Conservation (phyloP, 306 rosid species). For the Potentilla sterilis region DNA sequence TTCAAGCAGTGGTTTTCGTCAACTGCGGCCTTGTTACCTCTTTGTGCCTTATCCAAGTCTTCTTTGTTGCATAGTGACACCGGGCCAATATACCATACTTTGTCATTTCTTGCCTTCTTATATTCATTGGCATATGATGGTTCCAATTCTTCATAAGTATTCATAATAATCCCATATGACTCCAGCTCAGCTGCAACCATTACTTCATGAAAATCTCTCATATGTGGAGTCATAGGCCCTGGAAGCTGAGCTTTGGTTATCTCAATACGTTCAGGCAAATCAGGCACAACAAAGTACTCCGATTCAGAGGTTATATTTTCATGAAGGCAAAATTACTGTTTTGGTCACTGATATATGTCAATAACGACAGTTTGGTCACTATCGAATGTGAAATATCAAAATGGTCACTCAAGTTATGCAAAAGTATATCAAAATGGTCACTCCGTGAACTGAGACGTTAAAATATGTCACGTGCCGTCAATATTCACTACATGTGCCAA, state of each 20-base stretch:
- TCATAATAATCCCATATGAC: slow-evolving; percentile 24
- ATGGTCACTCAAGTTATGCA: no score
- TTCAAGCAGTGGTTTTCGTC: slow-evolving; percentile 25
- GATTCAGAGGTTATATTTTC: background rate
- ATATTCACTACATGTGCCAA: no score
- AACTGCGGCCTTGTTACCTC: slow-evolving; percentile 46
- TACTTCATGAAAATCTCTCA: background rate
- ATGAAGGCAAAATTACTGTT: no score
- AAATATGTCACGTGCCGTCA: no score
- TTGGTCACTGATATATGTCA: no score
- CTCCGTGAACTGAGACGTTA: no score
- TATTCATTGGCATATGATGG: slow-evolving; percentile 35
- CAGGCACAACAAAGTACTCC: slow-evolving; percentile 17
- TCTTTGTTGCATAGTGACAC: slow-evolving; percentile 32
- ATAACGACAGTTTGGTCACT: no score
- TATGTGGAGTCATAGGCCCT: background rate
- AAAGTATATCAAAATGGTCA: no score
- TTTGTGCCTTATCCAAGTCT: slow-evolving; percentile 43
- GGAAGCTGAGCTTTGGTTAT: slow-evolving; percentile 15
- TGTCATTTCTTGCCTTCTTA: slow-evolving; percentile 30
- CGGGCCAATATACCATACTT: slow-evolving; percentile 51
- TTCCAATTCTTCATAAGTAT: slow-evolving; percentile 39
- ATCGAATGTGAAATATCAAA: no score
- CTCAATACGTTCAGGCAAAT: slow-evolving; percentile 13
- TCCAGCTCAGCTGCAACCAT: background rate